Base-by-base conservation (phyloP, 148 eudicot species). In the Diospyros lotus region DNA sequence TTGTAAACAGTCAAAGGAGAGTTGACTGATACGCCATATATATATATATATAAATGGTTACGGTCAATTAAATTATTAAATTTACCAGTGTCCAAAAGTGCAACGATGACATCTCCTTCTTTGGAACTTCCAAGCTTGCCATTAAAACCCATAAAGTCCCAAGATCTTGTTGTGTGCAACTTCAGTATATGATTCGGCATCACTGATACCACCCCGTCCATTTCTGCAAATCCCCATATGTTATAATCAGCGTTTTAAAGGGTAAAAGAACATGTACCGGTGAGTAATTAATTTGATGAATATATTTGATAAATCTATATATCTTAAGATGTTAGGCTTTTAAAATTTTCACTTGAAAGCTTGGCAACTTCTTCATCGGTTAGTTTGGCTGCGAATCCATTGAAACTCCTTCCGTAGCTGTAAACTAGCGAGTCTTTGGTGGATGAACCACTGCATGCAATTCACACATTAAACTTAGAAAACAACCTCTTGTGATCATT, bases 351-450 rank as follows among this genome's bases (percentile, higher is more conserved):
- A 46, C 67, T 46, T 75, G 43, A 58, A 63, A 53, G 1, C 69
- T 13, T 75, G 70, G 73, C 66, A 13, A 66, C 42, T 40, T 59
- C 69, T 4, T 69, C 40, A 11, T 64, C 14, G 8, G 46, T 61
- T 5, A 53, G 72, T n/a, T 59, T 79, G 38, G 72, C 70, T 61
- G 74, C 58, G 28, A 61, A 75, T 50, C 71, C 71, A 18, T 59
- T 42, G 1, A 42, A 72, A 53, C 59, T 59, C 60, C 58, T 58
- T 28, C 66, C 71, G 10, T 75, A 80, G 42, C 82, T 75, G 66
- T 69, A 64, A 7, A 80, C 17, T 42, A 69, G 71, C 8, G 66
- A 56, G 14, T 69, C 66, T 64, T 75, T 75, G 39, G 82, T 75
- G 14, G 58, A 64, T 17, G 75, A 46, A 56, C 61, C 14, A 58